These are phyloP conservation scores for Daphne laureola DNA, from an alignment of 441 rosid genomes.

Conservation along the genomic window DNA sequence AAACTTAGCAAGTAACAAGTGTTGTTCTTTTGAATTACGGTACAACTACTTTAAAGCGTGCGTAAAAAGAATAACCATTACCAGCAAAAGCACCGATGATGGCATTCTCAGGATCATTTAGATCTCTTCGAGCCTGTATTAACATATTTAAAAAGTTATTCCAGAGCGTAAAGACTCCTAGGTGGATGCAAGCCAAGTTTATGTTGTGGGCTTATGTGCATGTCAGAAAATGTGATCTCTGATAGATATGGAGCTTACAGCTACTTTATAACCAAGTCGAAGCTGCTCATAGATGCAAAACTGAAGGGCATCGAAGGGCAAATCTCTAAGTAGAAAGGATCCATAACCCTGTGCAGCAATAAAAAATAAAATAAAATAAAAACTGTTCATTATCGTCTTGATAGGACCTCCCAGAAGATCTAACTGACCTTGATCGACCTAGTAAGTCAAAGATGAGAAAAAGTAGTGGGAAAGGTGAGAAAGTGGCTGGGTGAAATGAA, in stretches of 20 bases:
- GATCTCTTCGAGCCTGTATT: conserved; percentile 67
- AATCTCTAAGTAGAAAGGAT: conserved; percentile 80
- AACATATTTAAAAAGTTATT: conserved; percentile 4
- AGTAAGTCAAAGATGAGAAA: background rate
- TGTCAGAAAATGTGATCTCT: too few species aligned
- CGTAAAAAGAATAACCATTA: conserved; percentile 51
- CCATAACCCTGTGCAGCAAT: conserved; percentile 62
- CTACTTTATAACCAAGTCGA: conserved; percentile 72
- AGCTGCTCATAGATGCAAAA: conserved; percentile 97
- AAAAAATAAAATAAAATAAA: conserved; percentile 4
- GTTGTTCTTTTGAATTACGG: background rate
- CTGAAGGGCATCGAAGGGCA: conserved; percentile 96
- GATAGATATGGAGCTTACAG: conserved; percentile 38
- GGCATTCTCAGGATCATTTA: conserved; percentile 89
- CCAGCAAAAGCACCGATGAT: conserved; percentile 87
- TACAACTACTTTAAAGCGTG: background rate
- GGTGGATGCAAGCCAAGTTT: too few species aligned
- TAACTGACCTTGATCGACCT: background rate
- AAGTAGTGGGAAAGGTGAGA: background rate
- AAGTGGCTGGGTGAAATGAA: background rate
- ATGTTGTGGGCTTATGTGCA: too few species aligned
- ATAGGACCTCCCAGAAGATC: background rate
- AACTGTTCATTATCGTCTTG: too few species aligned
- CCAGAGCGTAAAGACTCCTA: too few species aligned
- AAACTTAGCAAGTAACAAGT: too few species aligned